These are phyloP conservation scores for Metschnikowia vanudenii DNA, from an alignment of 805 yeast genomes.

Conservation along the genomic window DNA sequence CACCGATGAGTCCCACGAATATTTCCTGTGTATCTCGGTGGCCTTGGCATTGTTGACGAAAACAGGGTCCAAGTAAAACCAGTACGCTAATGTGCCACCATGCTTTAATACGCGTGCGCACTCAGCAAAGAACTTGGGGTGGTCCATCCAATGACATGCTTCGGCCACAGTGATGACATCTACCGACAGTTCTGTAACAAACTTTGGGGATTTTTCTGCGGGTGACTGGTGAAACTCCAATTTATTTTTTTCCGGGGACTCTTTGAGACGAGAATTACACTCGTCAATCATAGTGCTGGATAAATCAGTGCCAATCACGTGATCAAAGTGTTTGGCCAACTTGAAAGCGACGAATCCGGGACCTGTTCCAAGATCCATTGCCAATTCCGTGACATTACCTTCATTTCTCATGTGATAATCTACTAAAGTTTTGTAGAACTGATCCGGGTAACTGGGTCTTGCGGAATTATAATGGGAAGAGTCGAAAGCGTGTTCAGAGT, in stretches of 20 bases:
- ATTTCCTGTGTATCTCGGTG: conserved; percentile 51
- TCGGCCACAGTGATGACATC: conserved; percentile 80
- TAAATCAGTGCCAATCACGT: conserved; percentile 62
- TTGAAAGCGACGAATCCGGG: conserved; percentile 71
- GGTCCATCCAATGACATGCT: conserved; percentile 83
- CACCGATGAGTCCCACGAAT: conserved; percentile 40
- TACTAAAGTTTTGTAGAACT: conserved; percentile 44
- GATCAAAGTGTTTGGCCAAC: conserved; percentile 43
- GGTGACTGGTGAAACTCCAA: conserved; percentile 25
- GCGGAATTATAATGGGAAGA: conserved; percentile 52
- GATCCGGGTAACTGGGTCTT: conserved; percentile 65
- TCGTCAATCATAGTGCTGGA: conserved; percentile 53
- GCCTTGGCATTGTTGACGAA: conserved; percentile 53
- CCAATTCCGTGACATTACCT: conserved; percentile 25
- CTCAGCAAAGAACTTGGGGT: conserved; percentile 49
- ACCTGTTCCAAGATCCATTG: conserved; percentile 78
- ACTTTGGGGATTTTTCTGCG: conserved; percentile 28
- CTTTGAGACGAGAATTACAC: conserved; percentile 20
- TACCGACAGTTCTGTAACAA: conserved; percentile 31
- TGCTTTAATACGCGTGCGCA: conserved; percentile 50
- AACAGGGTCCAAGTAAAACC: conserved; percentile 78
- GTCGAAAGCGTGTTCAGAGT: conserved; percentile 51
- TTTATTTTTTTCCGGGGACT: conserved; percentile 4
- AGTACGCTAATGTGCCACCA: conserved; percentile 68
- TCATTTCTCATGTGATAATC: conserved; percentile 39